Base-by-base conservation (phyloP, 345 rosid species). In the Citrus reticulata region DNA sequence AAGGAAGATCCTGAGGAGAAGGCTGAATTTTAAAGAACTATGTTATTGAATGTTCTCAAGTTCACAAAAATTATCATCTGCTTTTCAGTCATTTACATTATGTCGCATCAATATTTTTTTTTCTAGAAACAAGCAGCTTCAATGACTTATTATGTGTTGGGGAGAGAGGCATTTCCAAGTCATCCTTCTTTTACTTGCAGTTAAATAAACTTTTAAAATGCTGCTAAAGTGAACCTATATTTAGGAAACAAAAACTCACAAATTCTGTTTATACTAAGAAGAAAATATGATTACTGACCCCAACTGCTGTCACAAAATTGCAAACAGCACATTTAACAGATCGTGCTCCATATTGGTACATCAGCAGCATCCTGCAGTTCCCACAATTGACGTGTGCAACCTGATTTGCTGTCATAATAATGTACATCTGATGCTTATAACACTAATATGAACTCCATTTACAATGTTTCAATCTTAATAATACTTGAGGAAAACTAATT, bases 291-390 rank as follows among this genome's bases (percentile, higher is more conserved):
- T 72, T 4, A 87, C 91, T 85, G 39, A 94, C 99, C 93, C 93
- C 97, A 83, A 93, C 87, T 19, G 97, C 78, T 27, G 99, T 93
- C 70, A 93, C 93, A 72, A 91, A 94, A 88, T 79, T 94, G 92
- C 99, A 96, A 54, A 96, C 93, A 3, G 99, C 91, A 78, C 99
- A 96, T 89, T 96, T 96, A 25, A 96, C 99, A 2, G 95, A 91
- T 72, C 90, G 83, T 34, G 97, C 99, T 83, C 98, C 99, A 14
- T 94, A 96, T 68, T 90, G 98, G 83, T 96, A 96, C 99, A 96
- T 94, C 74, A 96, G 72, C 69, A 96, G 86, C 98, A 96, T 91
- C 85, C 90, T 91, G 91, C 99, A 96, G 83, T 83, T 96, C 81
- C 97, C 98, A 42, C 99, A 96, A 63, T 89, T 93, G 78, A 96